Base-by-base conservation (phyloP, 75 land plant species). In the Sequoia sempervirens region DNA sequence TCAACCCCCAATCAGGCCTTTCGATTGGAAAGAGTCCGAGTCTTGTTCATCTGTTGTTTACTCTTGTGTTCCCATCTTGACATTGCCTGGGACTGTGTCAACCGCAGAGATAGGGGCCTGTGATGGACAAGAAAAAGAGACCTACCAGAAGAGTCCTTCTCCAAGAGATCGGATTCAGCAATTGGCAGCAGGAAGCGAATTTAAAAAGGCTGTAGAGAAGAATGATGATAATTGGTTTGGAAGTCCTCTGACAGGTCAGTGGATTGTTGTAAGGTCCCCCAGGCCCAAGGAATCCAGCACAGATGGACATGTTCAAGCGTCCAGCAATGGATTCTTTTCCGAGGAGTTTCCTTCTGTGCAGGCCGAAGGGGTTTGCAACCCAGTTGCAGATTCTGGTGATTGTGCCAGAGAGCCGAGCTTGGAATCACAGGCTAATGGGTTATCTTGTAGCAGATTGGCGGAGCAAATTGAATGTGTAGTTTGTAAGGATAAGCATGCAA, bases 191-290 rank as follows among this genome's bases (percentile, higher is more conserved):
- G 79, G 28, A 8, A 17, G 79, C 43, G 47, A 76, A 41, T 74
- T 37, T 74, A 20, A 37, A 5, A 5, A 13, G 15, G 18, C 6
- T 74, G 76, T 56, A 18, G 61, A 56, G 61, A 56, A 41, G 28
- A n/a, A n/a, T n/a, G 18, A 2, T 20, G 40, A 15, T 43, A 23
- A 38, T 76, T 76, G 46, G 79, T 76, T 18, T 41, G n/a, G 23
- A 76, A 76, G n/a, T 2, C 30, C 47, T 14, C 12, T 7, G 10
- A 0, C 46, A 2, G 11, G 30, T 23, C 18, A 41, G 28, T 76
- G 79, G 79, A 43, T 76, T 76, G 28, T 76, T 26, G 79, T 76
- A 3, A 76, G 46, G 38, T 76, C 79, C 26, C 20, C 79, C 43
- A 43, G 18, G 15, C 8, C 17, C 17, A 32, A 73, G 18, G 17